Base-by-base conservation (phyloP, 2,329 filamentous ascomycete species). In the Fonsecaea nubica region DNA sequence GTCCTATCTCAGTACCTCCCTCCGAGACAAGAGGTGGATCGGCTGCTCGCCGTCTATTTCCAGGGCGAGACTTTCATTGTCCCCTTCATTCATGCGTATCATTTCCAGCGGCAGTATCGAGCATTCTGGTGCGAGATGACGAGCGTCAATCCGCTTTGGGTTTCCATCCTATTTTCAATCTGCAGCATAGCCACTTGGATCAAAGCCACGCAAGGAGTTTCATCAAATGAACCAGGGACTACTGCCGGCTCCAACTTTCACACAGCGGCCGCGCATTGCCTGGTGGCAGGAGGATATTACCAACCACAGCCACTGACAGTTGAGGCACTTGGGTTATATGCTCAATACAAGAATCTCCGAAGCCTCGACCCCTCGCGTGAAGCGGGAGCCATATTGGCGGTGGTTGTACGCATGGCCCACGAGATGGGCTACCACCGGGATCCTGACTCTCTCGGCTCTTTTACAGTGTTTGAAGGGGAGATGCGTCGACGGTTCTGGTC, bases 361-460 rank as follows among this genome's bases (percentile, higher is more conserved):
- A 83, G 78, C 61, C 76, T 80, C 69, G 86, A 88, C 72, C 80
- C 85, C 1, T 82, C 86, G 63, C 79, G 81, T 3, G 83, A 84
- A 30, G 82, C 85, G 10, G 79, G 86, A 55, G 79, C 86, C 15
- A 78, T 87, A 57, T 80, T 84, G 3, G 82, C 83, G 13, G 80
- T 87, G 60, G 82, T 85, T 18, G 82, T 86, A n/a, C 80, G 85
- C 7, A 75, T 88, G 25, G 85, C 86, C 1, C 86, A 88, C 82
- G 80, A 85, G 32, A 87, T 87, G 83, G 86, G 86, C 5, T 83
- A 87, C 66, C 86, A 88, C 75, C 81, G 86, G 45, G 86, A 88
- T 72, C 67, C 67, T 7, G 64, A 66, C 40, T 57, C 50, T 8
- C 48, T 64, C 30, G 70, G 61, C 35, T 65, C 50, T 48, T 82